Conservation (phyloP, 371 early-diverging fungal species). For the Capillidium heterosporum region DNA sequence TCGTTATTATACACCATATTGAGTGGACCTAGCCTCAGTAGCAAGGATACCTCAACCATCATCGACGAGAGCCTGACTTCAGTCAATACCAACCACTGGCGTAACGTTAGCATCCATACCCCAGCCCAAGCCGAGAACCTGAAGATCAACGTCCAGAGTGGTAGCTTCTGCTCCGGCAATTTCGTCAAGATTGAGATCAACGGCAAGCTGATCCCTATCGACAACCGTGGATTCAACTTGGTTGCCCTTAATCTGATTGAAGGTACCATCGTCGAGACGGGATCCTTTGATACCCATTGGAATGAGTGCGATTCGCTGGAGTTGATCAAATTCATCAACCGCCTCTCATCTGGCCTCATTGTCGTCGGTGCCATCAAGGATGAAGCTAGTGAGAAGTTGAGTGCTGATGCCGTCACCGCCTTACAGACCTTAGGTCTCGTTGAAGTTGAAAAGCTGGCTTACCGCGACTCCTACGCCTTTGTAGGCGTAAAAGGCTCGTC, state of each 20-base stretch:
- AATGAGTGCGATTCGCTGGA: slow-evolving; percentile 48
- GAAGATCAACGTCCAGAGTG: slow-evolving; percentile 40
- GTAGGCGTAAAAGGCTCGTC: slow-evolving; percentile 43
- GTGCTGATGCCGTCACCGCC: slow-evolving; percentile 28
- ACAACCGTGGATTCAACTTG: slow-evolving; percentile 56
- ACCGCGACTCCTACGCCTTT: slow-evolving; percentile 66
- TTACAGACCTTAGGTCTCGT: slow-evolving; percentile 40
- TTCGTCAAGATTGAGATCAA: slow-evolving; percentile 52
- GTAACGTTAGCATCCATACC: slow-evolving; percentile 11
- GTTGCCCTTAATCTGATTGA: slow-evolving; percentile 46
- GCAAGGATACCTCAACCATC: slow-evolving; percentile 8
- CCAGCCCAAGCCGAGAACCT: slow-evolving; percentile 8
- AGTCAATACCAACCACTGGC: no score
- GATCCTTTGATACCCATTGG: slow-evolving; percentile 58
- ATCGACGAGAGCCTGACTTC: slow-evolving; percentile 5
- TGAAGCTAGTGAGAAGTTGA: slow-evolving; percentile 46
- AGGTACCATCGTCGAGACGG: slow-evolving; percentile 41
- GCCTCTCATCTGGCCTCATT: slow-evolving; percentile 36
- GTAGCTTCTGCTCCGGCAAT: slow-evolving; percentile 53
- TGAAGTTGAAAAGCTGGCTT: slow-evolving; percentile 27
- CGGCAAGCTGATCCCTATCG: slow-evolving; percentile 26
- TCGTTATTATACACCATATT: slow-evolving; percentile 52
- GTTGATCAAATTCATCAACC: slow-evolving; percentile 41
- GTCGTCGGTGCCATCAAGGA: slow-evolving; percentile 50
- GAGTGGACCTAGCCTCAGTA: slow-evolving; percentile 35